These are phyloP conservation scores for Boletus semigastroideus DNA, from an alignment of 1,284 basidiomycete species.

Conservation along the genomic window DNA sequence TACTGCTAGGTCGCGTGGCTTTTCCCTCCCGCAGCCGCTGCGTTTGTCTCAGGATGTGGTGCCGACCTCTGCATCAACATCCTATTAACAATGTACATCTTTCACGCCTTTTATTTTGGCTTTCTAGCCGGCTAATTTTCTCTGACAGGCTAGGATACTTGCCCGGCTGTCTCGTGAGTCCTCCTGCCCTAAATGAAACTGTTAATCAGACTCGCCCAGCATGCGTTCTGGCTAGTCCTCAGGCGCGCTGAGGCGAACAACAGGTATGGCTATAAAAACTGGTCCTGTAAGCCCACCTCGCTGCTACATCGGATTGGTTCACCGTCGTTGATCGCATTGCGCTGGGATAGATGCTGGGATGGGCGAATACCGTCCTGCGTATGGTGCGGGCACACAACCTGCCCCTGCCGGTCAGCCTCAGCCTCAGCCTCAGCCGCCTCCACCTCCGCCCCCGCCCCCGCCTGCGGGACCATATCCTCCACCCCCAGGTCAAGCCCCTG, in stretches of 20 bases:
- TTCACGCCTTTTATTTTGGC: fast-evolving
- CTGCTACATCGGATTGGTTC: neutral
- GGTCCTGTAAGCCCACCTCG: constrained; percentile 48
- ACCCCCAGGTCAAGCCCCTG: constrained; percentile 7
- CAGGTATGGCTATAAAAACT: constrained; percentile 65
- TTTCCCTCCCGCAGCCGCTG: neutral
- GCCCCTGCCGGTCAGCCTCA: neutral
- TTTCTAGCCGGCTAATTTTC: neutral
- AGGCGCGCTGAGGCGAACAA: constrained; percentile 74
- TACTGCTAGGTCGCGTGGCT: constrained; percentile 56
- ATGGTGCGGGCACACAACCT: neutral
- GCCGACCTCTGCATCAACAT: constrained; percentile 71
- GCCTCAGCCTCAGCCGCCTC: neutral
- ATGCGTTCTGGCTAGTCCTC: constrained; percentile 68
- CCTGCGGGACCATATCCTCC: constrained; percentile 1
- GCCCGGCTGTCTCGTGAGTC: constrained; percentile 63
- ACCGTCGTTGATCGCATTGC: neutral
- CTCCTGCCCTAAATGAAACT: neutral
- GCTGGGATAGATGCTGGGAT: constrained; percentile 19
- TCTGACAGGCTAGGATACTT: constrained; percentile 63
- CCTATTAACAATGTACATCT: constrained; percentile 56
- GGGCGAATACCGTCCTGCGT: constrained; percentile 15
- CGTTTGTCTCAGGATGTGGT: constrained; percentile 63
- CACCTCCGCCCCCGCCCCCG: neutral
- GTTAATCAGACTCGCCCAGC: constrained; percentile 26